These are phyloP conservation scores for Orbilia javanica DNA, from an alignment of 2,329 filamentous ascomycete species.

Conservation along the genomic window DNA sequence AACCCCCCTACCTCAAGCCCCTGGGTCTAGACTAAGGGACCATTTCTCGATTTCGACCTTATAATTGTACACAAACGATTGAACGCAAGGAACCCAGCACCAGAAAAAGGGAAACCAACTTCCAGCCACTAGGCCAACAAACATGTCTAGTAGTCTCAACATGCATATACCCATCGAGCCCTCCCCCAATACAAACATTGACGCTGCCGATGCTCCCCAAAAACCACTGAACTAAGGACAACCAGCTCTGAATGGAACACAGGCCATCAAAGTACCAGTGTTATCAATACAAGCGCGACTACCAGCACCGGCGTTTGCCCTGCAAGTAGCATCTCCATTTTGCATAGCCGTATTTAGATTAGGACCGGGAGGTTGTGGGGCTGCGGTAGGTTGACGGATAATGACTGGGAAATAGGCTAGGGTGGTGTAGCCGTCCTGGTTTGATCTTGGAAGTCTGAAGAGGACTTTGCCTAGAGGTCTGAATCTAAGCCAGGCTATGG, in stretches of 20 bases:
- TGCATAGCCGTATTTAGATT: slow-evolving; percentile 29
- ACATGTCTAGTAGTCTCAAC: too few relatives aligned
- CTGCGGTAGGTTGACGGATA: slow-evolving; percentile 29
- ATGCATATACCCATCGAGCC: neutral
- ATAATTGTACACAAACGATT: too few relatives aligned
- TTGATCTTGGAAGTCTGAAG: slow-evolving; percentile 18
- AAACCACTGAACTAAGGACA: slow-evolving; percentile 24
- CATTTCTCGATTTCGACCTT: too few relatives aligned
- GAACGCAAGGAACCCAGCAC: too few relatives aligned
- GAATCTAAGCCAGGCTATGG: slow-evolving; percentile 34
- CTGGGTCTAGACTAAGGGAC: too few relatives aligned
- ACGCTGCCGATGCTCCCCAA: neutral
- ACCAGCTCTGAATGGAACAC: slow-evolving; percentile 28
- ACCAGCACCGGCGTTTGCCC: neutral
- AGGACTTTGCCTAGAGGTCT: slow-evolving; percentile 31
- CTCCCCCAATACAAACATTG: neutral
- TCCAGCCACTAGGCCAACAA: too few relatives aligned
- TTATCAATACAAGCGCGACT: slow-evolving; percentile 36
- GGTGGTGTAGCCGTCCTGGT: slow-evolving; percentile 45
- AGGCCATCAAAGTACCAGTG: slow-evolving; percentile 15
- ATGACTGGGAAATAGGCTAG: slow-evolving; percentile 40
- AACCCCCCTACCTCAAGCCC: too few relatives aligned
- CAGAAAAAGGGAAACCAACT: too few relatives aligned
- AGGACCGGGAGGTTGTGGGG: slow-evolving; percentile 12
- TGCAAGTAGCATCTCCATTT: slow-evolving; percentile 21